Percentiles rank a stretch among this genome's conserved stretches.
These are phyloP conservation scores for Leptomonas seymouri DNA, from an alignment of 208 protist genomes.

Conservation along the genomic window DNA sequence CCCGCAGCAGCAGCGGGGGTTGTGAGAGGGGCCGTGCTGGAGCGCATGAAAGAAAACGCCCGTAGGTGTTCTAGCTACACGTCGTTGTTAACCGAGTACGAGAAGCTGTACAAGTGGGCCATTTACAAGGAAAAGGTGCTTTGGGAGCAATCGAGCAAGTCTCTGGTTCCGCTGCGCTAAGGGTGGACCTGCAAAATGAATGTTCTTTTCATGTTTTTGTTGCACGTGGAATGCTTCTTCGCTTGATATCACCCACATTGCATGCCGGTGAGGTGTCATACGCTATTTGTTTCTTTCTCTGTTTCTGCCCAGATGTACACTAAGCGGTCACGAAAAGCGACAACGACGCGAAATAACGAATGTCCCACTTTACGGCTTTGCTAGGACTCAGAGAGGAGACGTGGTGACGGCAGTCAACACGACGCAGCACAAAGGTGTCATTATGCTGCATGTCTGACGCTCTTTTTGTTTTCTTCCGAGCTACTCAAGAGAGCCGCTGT, in stretches of 20 bases:
- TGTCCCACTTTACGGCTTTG: background rate
- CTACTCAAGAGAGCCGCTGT: too few relatives aligned
- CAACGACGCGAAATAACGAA: background rate
- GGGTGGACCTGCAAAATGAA: too few relatives aligned
- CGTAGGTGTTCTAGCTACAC: conserved; percentile 38
- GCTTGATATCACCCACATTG: too few relatives aligned
- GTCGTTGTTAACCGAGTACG: conserved; percentile 40
- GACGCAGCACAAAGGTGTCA: too few relatives aligned
- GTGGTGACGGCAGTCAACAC: too few relatives aligned
- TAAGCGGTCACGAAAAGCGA: background rate
- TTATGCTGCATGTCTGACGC: too few relatives aligned
- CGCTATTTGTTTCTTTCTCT: conserved; percentile 2
- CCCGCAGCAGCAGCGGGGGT: conserved; percentile 18
- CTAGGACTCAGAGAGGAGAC: too few relatives aligned
- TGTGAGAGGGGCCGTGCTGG: conserved; percentile 14
- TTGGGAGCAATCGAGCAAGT: conserved; percentile 29
- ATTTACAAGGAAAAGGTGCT: conserved; percentile 44
- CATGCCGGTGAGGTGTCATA: too few relatives aligned
- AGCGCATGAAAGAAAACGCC: conserved; percentile 35
- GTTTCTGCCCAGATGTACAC: conserved; percentile 7
- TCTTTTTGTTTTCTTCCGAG: too few relatives aligned
- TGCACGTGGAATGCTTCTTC: background rate
- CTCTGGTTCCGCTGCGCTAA: conserved; percentile 8
- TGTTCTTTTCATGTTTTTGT: background rate
- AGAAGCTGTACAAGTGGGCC: conserved; percentile 49